Conservation (phyloP, 2,329 filamentous ascomycete genomes). For the Uncinocarpus reesii region DNA sequence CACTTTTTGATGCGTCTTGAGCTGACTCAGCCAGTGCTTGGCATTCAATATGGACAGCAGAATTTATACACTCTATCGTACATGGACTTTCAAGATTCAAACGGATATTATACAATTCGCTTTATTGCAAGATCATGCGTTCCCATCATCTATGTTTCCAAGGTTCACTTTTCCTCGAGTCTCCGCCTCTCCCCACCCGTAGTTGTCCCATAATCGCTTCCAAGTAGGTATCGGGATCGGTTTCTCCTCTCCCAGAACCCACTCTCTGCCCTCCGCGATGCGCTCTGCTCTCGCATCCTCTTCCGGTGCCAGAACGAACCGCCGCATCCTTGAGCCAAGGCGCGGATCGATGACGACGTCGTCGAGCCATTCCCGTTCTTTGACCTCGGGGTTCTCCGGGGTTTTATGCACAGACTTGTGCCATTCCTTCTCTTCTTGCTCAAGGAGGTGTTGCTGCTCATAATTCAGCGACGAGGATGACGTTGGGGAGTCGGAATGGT, state of each 20-base stretch:
- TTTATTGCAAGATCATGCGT: background rate
- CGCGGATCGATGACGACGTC: conserved; percentile 65
- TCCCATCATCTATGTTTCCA: conserved; percentile 24
- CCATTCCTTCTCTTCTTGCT: conserved; percentile 69
- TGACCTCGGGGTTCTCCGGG: conserved; percentile 39
- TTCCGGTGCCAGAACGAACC: conserved; percentile 58
- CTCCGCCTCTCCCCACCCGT: conserved; percentile 35
- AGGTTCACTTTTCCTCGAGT: conserved; percentile 33
- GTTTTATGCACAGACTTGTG: conserved; percentile 62
- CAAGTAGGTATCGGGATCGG: conserved; percentile 29
- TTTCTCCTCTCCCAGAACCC: conserved; percentile 54
- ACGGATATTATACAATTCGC: too few species aligned
- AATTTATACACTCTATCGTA: too few species aligned
- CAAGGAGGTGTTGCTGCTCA: conserved; percentile 57
- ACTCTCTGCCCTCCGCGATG: conserved; percentile 55
- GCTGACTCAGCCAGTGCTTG: too few species aligned
- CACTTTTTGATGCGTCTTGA: too few species aligned
- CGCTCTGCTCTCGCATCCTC: conserved; percentile 57
- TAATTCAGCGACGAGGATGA: conserved; percentile 30
- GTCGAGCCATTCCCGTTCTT: conserved; percentile 65
- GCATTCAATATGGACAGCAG: too few species aligned
- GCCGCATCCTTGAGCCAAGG: conserved; percentile 67
- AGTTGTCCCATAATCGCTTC: conserved; percentile 33
- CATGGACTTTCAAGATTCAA: too few species aligned
- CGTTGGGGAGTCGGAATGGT: conserved; percentile 16